These are phyloP conservation scores for Annulohypoxylon moriforme DNA, from an alignment of 495 filamentous ascomycete genomes.

Conservation along the genomic window DNA sequence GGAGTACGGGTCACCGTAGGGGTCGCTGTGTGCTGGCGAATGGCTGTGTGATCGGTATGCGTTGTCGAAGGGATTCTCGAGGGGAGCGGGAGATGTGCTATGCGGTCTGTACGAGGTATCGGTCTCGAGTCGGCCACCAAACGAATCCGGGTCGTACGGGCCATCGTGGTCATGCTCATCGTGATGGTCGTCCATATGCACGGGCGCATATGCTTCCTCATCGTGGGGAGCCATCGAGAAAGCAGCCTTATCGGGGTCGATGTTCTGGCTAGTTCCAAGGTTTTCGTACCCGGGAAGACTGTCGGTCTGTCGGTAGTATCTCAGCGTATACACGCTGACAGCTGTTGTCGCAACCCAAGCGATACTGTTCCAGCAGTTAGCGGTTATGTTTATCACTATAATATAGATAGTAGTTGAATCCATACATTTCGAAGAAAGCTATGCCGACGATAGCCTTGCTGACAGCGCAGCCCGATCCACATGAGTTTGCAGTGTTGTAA, in stretches of 20 bases:
- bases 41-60: slow-evolving; percentile 49
- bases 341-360: slow-evolving; percentile 77
- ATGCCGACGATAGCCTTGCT: slow-evolving; percentile 83
- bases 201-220: slow-evolving; percentile 63
- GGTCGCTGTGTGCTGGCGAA: slow-evolving; percentile 41
- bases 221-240: slow-evolving; percentile 68
- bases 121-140: slow-evolving; percentile 45
- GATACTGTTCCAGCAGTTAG: slow-evolving; percentile 63
- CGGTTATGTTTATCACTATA: not conserved
- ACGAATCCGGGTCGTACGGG: slow-evolving; percentile 51
- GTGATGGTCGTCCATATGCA: slow-evolving; percentile 58
- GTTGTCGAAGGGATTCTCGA: slow-evolving; percentile 58
- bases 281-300: slow-evolving; percentile 76
- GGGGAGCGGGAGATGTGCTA: slow-evolving; percentile 47
- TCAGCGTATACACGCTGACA: slow-evolving; percentile 80
- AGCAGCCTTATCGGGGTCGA: slow-evolving; percentile 69
- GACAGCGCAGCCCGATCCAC: slow-evolving; percentile 69
- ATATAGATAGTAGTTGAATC: slow-evolving; percentile 33
- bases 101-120: slow-evolving; percentile 49
- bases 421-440: slow-evolving; percentile 82
- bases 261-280: slow-evolving; percentile 61
- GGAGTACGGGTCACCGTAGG: slow-evolving; percentile 50
- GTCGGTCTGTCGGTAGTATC: slow-evolving; percentile 82
- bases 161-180: slow-evolving; percentile 48
- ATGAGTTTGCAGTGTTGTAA: slow-evolving; percentile 65